These are phyloP conservation scores for Euphrasia confusa DNA, from an alignment of 257 asterid species.

Conservation along the genomic window DNA sequence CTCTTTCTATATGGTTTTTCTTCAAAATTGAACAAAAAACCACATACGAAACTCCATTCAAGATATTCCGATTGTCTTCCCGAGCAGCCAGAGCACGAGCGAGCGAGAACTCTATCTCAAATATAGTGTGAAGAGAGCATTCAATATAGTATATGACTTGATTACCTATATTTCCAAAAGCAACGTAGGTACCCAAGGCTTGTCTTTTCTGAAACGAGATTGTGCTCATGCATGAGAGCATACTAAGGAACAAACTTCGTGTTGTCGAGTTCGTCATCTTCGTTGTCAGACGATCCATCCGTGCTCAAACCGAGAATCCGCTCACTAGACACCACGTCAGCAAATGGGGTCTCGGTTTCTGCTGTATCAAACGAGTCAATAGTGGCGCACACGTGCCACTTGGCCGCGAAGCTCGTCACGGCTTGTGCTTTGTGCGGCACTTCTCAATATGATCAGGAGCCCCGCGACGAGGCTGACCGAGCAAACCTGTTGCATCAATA, in stretches of 20 bases:
- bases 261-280: constrained; percentile 89
- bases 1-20: no score
- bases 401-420: constrained; percentile 85
- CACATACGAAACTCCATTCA: no score
- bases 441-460: constrained; percentile 64
- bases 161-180: background rate
- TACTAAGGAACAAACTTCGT: constrained; percentile 56
- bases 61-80: constrained; percentile 77
- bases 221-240: constrained; percentile 66
- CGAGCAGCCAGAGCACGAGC: constrained; percentile 96
- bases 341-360: constrained; percentile 58
- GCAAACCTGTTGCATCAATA: constrained; percentile 49
- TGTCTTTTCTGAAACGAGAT: constrained; percentile 93
- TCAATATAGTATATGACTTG: background rate
- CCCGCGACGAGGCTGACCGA: constrained; percentile 92
- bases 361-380: constrained; percentile 59
- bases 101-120: constrained; percentile 74
- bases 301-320: constrained; percentile 21
- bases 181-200: constrained; percentile 68
- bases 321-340: constrained; percentile 16
- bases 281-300: constrained; percentile 59
- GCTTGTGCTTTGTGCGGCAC: constrained; percentile 92
- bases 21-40: no score
- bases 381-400: constrained; percentile 94
- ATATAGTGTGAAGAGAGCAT: constrained; percentile 64